Evolutionary conservation across 345 rosid species (phyloP).

Genomic region (Camelina sativa): DNA sequence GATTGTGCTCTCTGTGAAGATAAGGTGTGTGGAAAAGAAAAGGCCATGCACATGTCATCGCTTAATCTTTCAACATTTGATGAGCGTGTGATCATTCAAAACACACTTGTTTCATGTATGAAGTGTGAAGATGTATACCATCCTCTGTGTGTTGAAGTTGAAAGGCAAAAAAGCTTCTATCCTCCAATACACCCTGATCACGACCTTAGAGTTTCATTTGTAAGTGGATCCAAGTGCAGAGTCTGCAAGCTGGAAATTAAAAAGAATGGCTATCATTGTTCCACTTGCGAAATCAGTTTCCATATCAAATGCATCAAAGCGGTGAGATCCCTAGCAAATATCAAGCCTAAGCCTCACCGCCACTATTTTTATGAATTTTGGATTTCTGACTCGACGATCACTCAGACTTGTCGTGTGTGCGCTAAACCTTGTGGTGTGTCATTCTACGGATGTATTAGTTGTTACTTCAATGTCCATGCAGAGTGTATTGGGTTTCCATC

Average conservation of each 20-base stretch:
- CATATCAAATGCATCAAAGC: neutral
- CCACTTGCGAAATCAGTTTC: neutral
- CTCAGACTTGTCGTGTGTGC: neutral
- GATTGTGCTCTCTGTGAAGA: neutral
- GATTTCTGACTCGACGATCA: neutral
- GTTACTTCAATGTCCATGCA: neutral
- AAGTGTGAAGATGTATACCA: neutral
- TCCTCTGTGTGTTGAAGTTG: neutral
- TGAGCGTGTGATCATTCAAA: neutral
- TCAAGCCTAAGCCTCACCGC: neutral
- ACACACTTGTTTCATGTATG: neutral
- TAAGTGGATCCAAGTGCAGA: constrained; percentile 14
- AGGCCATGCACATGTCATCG: neutral
- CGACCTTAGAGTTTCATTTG: neutral
- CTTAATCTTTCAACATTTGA: neutral
- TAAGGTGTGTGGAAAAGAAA: neutral
- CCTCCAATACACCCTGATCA: neutral
- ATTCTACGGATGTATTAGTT: constrained; percentile 7
- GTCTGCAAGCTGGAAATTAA: neutral
- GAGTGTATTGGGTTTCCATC: constrained; percentile 20
- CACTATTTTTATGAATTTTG: neutral
- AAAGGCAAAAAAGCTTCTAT: neutral
- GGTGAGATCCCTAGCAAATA: neutral
- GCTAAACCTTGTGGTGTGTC: constrained; percentile 1
- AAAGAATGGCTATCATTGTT: neutral